Conservation (phyloP, 371 early-diverging fungal species). For the Circinella minor region DNA sequence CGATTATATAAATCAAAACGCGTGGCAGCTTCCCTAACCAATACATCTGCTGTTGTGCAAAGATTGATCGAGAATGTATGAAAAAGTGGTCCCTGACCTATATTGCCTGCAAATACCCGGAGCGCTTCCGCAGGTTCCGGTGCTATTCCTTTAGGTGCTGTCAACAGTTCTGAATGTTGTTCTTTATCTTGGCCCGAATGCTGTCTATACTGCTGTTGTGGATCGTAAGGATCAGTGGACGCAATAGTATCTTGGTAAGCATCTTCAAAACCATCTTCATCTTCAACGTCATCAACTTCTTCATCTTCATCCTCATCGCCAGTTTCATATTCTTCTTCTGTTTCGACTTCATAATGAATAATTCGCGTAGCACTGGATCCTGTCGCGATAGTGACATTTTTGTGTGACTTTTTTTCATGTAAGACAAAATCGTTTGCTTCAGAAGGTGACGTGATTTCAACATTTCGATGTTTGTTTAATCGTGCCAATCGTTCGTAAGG, state of each 20-base stretch:
- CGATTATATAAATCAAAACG: slow-evolving; percentile 32
- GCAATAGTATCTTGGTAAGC: slow-evolving; percentile 10
- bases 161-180: background rate
- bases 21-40: slow-evolving; percentile 49
- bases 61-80: slow-evolving; percentile 52
- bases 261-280: slow-evolving; percentile 19
- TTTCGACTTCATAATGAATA: slow-evolving; percentile 44
- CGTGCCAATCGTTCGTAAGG: slow-evolving; percentile 89
- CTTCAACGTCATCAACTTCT: slow-evolving; percentile 21
- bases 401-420: slow-evolving; percentile 9
- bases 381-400: slow-evolving; percentile 42
- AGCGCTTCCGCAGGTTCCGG: slow-evolving; percentile 19
- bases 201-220: background rate
- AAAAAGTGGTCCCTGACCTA: slow-evolving; percentile 56
- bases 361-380: slow-evolving; percentile 31
- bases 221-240: background rate
- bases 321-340: slow-evolving; percentile 38
- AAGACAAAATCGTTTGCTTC: slow-evolving; percentile 9
- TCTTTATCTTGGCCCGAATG: background rate
- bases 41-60: slow-evolving; percentile 55
- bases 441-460: slow-evolving; percentile 62
- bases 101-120: slow-evolving; percentile 65
- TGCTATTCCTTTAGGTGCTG: background rate
- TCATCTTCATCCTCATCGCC: slow-evolving; percentile 38
- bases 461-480: slow-evolving; percentile 86